Evolutionary conservation across 768 basidiomycete genomes (phyloP).

Genomic region (Hygrophorus pudorinus): DNA sequence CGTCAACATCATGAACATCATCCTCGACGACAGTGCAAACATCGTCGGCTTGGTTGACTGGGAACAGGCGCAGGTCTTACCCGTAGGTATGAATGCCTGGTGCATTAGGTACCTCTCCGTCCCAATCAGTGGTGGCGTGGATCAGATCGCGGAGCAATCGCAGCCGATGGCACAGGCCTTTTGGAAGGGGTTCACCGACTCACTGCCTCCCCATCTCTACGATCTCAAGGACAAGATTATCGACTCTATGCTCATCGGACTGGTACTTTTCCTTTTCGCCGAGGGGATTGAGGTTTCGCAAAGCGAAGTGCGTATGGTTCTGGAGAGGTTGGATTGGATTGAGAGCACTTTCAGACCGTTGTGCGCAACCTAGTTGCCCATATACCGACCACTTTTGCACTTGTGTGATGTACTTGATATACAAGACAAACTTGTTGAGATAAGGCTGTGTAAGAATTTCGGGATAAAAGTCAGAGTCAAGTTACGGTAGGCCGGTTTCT

Average conservation of each 20-base stretch:
- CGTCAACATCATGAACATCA: slow-evolving; percentile 6
- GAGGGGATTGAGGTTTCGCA: neutral
- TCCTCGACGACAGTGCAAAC: slow-evolving; percentile 2
- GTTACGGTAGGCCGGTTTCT: too few species aligned
- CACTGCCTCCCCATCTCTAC: neutral
- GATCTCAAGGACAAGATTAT: neutral
- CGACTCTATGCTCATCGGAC: slow-evolving; percentile 2
- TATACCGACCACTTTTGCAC: too few species aligned
- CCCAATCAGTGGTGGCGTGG: neutral
- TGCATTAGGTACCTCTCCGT: slow-evolving; percentile 7
- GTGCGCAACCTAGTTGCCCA: too few species aligned
- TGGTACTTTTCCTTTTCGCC: neutral
- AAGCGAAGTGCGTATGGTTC: neutral
- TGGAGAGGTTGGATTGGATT: slow-evolving; percentile 6
- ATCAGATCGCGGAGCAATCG: slow-evolving; percentile 1
- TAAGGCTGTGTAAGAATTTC: too few species aligned
- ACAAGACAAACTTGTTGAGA: too few species aligned
- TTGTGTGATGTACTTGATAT: too few species aligned
- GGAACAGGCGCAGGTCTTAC: slow-evolving; percentile 7
- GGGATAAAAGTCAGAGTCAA: too few species aligned
- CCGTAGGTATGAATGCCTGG: slow-evolving; percentile 6
- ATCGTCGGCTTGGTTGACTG: slow-evolving; percentile 7
- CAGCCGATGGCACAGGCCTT: slow-evolving; percentile 8
- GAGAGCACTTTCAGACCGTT: slow-evolving; percentile 3
- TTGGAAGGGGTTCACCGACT: slow-evolving; percentile 2